A percentile compares a stretch with the other conserved stretches of the same genome.
Conservation (phyloP, 345 rosid genomes). For the Eucalyptus pauciflora region DNA sequence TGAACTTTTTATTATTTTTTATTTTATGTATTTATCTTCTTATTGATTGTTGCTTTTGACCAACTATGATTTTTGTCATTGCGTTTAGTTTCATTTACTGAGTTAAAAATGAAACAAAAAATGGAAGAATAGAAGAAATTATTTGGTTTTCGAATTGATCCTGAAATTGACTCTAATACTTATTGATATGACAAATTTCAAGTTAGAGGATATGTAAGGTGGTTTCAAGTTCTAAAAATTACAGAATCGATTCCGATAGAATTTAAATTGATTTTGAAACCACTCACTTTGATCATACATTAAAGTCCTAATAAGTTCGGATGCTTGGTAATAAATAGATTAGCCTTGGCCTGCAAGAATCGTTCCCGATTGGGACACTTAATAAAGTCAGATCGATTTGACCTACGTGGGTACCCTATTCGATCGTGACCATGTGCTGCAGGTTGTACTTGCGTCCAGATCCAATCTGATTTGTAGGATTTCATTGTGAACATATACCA, state of each 20-base stretch:
- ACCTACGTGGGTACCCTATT: neutral
- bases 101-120: too few relatives aligned
- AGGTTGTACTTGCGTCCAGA: neutral
- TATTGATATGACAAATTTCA: too few relatives aligned
- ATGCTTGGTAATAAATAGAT: neutral
- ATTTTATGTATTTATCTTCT: neutral
- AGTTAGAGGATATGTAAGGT: too few relatives aligned
- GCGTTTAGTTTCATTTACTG: neutral
- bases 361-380: neutral
- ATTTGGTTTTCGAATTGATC: too few relatives aligned
- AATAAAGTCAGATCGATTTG: neutral
- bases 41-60: neutral
- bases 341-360: neutral
- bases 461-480: neutral
- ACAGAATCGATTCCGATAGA: fast-evolving
- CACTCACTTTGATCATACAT: neutral
- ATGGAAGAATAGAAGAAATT: neutral
- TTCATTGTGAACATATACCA: neutral
- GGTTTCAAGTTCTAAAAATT: too few relatives aligned
- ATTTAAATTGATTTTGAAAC: neutral
- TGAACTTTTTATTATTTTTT: too few relatives aligned
- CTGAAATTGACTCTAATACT: too few relatives aligned
- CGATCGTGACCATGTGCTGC: neutral
- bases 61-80: neutral
- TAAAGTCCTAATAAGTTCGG: neutral